These are phyloP conservation scores for Solanum tacnaense DNA, from an alignment of 257 asterid species.

Conservation along the genomic window DNA sequence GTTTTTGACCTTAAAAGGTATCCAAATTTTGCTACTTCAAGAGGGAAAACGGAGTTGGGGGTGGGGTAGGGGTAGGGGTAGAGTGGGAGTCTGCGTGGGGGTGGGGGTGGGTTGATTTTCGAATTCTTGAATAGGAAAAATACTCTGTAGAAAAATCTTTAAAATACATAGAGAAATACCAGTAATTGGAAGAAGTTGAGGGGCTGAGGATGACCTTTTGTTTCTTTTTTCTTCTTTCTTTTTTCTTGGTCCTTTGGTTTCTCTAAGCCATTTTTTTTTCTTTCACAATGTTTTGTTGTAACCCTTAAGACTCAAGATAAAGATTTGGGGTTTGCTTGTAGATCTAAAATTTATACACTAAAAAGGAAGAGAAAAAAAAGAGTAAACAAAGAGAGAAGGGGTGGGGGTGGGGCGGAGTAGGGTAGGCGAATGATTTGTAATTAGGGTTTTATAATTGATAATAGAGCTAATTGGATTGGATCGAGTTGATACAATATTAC, in stretches of 20 bases:
- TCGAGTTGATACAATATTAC: no score
- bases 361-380: not conserved
- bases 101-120: slow-evolving; percentile 13
- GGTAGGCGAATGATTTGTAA: not conserved
- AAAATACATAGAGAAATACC: not conserved
- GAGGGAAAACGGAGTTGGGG: not conserved
- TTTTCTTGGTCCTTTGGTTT: not conserved
- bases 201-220: slow-evolving; percentile 16
- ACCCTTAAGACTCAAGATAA: not conserved
- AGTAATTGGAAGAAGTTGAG: slow-evolving; percentile 4
- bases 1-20: not conserved
- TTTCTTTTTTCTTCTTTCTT: slow-evolving; percentile 9
- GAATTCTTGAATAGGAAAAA: slow-evolving; percentile 32
- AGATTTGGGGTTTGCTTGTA: not conserved
- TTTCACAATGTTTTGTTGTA: not conserved
- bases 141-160: slow-evolving; percentile 13
- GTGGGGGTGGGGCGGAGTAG: not conserved
- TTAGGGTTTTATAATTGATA: not conserved
- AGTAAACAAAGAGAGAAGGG: not conserved
- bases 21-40: slow-evolving; percentile 5
- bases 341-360: not conserved
- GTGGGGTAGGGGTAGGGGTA: slow-evolving; percentile 1
- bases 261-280: not conserved
- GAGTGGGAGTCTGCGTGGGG: not conserved
- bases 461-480: no score